Evolutionary conservation across 495 filamentous ascomycete species (phyloP).

Genomic region (Tetracladium setigerum): DNA sequence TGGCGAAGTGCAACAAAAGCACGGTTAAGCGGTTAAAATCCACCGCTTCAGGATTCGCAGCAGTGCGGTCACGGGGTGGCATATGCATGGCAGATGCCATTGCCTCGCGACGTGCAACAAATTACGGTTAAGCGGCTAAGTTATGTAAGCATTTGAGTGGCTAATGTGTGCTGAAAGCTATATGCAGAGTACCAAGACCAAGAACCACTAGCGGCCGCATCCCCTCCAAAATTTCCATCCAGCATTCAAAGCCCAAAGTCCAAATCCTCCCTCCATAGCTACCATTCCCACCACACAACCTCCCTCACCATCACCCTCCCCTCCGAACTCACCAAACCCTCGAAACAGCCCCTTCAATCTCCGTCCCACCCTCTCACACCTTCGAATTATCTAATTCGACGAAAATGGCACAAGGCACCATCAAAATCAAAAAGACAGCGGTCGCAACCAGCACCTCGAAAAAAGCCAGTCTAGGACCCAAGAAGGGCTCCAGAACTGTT

Average conservation of each 20-base stretch:
- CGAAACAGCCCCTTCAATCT: background rate
- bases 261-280: background rate
- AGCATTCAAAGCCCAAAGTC: background rate
- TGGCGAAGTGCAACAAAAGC: no score
- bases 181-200: no score
- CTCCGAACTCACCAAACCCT: background rate
- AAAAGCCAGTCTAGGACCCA: constrained; percentile 24
- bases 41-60: no score
- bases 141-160: no score
- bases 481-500: constrained; percentile 53
- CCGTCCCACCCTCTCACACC: background rate
- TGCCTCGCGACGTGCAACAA: no score
- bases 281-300: background rate
- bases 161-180: no score
- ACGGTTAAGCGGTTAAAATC: no score
- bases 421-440: constrained; percentile 19
- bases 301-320: background rate
- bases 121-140: no score
- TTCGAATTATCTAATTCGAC: background rate
- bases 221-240: constrained; percentile 3
- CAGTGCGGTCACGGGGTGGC: no score
- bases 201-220: constrained; percentile 17
- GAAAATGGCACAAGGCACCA: constrained; percentile 22
- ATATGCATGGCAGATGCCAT: no score
- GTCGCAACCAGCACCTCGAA: constrained; percentile 2